Evolutionary conservation across 306 rosid genomes (phyloP).

Genomic region (Dryas alaskensis): DNA sequence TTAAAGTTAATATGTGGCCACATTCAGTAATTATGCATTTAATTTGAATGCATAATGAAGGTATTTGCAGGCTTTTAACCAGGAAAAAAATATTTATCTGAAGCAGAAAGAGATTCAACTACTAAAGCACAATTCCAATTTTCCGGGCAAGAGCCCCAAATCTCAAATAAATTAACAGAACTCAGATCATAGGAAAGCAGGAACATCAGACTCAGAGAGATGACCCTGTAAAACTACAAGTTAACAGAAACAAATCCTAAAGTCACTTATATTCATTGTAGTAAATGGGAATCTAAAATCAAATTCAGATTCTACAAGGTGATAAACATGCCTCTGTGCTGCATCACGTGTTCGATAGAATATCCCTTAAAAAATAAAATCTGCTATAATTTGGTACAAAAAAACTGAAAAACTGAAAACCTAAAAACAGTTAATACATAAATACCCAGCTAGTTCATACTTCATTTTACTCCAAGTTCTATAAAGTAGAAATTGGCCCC

Average conservation of each 20-base stretch:
- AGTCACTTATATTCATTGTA: neutral
- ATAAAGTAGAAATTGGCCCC: neutral
- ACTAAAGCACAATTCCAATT: neutral
- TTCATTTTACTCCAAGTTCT: neutral
- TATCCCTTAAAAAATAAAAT: neutral
- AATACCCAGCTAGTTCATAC: neutral
- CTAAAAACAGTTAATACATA: neutral
- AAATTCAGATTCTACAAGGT: conserved; percentile 1
- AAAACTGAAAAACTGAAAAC: neutral
- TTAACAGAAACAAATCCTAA: no score
- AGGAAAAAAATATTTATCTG: neutral
- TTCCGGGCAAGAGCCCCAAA: neutral
- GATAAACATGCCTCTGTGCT: neutral
- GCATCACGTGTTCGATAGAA: neutral
- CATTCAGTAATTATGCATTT: neutral
- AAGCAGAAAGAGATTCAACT: neutral
- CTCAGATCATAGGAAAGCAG: conserved; percentile 7
- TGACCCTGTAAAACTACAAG: neutral
- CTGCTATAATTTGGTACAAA: neutral
- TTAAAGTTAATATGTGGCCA: conserved; percentile 1
- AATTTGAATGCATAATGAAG: conserved; percentile 1
- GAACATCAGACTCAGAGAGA: neutral
- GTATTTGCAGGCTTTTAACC: neutral
- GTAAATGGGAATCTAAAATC: neutral
- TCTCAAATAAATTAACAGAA: conserved; percentile 1